Evolutionary conservation across 2,329 filamentous ascomycete genomes (phyloP), one percentile per base, ranked within the genome.

Genomic region (Xylaria sp.): DNA sequence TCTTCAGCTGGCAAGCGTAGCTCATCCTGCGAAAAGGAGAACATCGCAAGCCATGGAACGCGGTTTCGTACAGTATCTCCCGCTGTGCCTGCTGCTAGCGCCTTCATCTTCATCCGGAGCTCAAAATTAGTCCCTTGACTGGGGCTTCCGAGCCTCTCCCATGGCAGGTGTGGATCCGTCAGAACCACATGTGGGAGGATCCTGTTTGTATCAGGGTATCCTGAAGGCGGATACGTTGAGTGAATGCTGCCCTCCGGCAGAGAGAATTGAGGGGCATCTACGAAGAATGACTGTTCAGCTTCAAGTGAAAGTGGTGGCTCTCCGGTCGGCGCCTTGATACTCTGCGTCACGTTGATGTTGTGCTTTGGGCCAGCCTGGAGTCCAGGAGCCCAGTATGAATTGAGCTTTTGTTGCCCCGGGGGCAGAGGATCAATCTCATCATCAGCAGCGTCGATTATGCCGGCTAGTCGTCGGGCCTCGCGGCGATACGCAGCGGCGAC

Each of bases 111-210:
- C 50, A 36, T 61, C 36, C 59, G 48, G 24, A 61, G 59, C 36
- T 61, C 59, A 1, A 54, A 4, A 32, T 61, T 56, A 12, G 51
- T 56, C 2, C 53, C 61, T 27, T 39, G 42, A 2, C 32, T 68
- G 0, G 64, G 64, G 19, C 73, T 79, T 0, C 68, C 78, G 0
- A 71, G 17, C 0, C 81, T 67, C 69, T 82, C 80, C 84, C 84
- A 85, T 0, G 83, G 83, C 1, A 84, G 68, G 62, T 80, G 76
- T 0, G 82, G 79, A 66, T 85, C 81, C 1, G 71, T 81, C 21
- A 85, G 74, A 4, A 85, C 81, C 0, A 85, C 70, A 69, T 85
- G 83, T 0, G 83, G 84, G 2, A 85, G 69, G 1, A 80, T 77
- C 0, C 73, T 42, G 4, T 63, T 65, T 1, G 75, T 65, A n/a